Evolutionary conservation across 768 basidiomycete genomes (phyloP), one percentile per base, ranked within the genome.

Genomic region (Suillus occidentalis): DNA sequence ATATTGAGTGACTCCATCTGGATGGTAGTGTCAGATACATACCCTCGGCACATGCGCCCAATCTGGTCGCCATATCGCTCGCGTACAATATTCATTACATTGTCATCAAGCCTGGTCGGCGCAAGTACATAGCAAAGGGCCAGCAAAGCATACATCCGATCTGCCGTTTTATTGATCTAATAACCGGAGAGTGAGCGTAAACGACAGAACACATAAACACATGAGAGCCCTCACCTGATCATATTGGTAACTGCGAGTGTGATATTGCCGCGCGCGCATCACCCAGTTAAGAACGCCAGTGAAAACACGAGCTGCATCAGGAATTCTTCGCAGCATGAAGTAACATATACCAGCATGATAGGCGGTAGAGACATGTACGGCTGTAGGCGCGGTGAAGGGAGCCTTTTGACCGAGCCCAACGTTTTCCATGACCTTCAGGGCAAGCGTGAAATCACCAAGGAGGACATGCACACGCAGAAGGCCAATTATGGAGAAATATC

Each of bases 271-370:
- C 88, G 97, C 95, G 20, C 97, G 87, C 80, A 94, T 89, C 73
- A 97, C 94, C 83, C 97, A 96, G 82, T 96, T 96, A 56, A 97
- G 82, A 72, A 97, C 91, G 14, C 90, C 89, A 43, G 95, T 92
- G 74, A 98, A 97, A 6, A 93, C 89, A 45, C 95, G 91, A 75
- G 94, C 94, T 28, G 97, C 97, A 73, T 99, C 97, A 5, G 95
- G 89, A 78, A 96, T 97, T 68, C 97, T 87, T 53, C 94, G 85
- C 52, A 99, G 86, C 85, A 95, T 93, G 76, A 99, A 86, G 79
- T 98, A 99, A 80, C 95, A 95, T 82, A 98, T 92, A 40, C 95
- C 96, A 67, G 97, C 93, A 73, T 97, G 94, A 82, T 97, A 97
- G 77, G 94, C 94, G 3, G 92, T 92, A 60, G 94, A 86, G 66